phyloP scores from a whole-genome alignment of 2,329 filamentous ascomycete genomes.

The Aureobasidium sp. region DNA sequence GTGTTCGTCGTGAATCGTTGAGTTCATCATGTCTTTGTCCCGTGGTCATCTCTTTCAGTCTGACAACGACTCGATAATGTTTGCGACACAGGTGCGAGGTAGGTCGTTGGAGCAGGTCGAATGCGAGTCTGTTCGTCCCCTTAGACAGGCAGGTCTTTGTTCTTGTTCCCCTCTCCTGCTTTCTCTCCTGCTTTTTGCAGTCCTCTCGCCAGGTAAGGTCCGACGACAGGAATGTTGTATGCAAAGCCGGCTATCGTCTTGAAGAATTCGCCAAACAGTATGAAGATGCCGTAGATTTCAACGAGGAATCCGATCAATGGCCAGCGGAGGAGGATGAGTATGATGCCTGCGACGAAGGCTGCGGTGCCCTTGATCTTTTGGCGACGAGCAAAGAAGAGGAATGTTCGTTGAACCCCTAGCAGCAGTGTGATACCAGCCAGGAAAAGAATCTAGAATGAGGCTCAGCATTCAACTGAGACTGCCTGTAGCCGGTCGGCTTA shows the following conservation, averaged over 20 bases:
- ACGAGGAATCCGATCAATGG: slow-evolving; percentile 83
- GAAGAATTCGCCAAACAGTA: slow-evolving; percentile 93
- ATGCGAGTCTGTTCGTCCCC: slow-evolving; percentile 22
- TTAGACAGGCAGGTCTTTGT: slow-evolving; percentile 72
- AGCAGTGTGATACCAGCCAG: slow-evolving; percentile 93
- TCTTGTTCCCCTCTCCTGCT: slow-evolving; percentile 59
- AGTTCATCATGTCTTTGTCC: slow-evolving; percentile 1
- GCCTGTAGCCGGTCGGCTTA: slow-evolving; percentile 13
- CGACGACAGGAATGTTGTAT: slow-evolving; percentile 74
- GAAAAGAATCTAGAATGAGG: slow-evolving; percentile 72
- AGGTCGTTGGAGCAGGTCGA: neutral
- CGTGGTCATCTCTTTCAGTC: neutral
- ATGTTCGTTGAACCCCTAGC: slow-evolving; percentile 84
- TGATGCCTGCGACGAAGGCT: slow-evolving; percentile 76
- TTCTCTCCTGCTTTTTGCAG: slow-evolving; percentile 69
- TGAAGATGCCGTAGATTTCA: slow-evolving; percentile 86
- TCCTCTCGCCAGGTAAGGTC: slow-evolving; percentile 71
- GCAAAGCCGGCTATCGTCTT: slow-evolving; percentile 87
- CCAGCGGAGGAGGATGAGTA: slow-evolving; percentile 84
- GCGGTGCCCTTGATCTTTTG: slow-evolving; percentile 89
- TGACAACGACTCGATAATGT: neutral
- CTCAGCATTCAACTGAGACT: neutral
- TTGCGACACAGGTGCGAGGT: neutral
- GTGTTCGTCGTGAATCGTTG: slow-evolving; percentile 10
- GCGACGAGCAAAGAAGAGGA: slow-evolving; percentile 86